Percentiles rank a stretch among this genome's conserved stretches.
phyloP scores from a whole-genome alignment of 1,284 basidiomycete species.

The Porogramme epimiltina region DNA sequence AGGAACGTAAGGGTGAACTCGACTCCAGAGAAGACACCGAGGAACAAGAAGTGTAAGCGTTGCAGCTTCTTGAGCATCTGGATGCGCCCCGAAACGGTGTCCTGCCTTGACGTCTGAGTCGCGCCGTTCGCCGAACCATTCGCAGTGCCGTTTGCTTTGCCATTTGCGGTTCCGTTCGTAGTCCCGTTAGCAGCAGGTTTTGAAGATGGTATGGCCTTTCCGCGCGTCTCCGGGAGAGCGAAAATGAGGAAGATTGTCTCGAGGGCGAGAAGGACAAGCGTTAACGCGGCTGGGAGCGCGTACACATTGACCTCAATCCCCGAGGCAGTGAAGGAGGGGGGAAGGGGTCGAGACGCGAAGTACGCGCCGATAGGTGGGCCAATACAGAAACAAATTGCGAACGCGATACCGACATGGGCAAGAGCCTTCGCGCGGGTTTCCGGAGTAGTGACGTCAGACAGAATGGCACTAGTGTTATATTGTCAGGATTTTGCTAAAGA shows the following conservation, averaged over 20 bases:
- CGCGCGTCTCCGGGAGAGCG: slow-evolving; percentile 81
- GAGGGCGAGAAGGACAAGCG: slow-evolving; percentile 65
- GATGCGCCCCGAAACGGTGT: slow-evolving; percentile 52
- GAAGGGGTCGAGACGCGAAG: slow-evolving; percentile 73
- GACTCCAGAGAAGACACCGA: slow-evolving; percentile 87
- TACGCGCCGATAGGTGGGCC: slow-evolving; percentile 84
- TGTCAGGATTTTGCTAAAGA: background rate
- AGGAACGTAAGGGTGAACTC: slow-evolving; percentile 93
- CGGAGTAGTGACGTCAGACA: slow-evolving; percentile 84
- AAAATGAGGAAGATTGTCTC: slow-evolving; percentile 75
- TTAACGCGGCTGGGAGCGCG: slow-evolving; percentile 80
- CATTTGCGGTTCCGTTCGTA: slow-evolving; percentile 22
- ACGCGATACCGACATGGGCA: slow-evolving; percentile 92
- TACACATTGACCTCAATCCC: slow-evolving; percentile 82
- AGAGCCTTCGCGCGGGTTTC: slow-evolving; percentile 80
- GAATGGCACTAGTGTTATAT: slow-evolving; percentile 64
- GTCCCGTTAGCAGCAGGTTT: slow-evolving; percentile 22
- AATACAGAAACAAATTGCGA: slow-evolving; percentile 89
- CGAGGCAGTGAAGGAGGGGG: slow-evolving; percentile 54
- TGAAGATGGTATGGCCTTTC: slow-evolving; percentile 31
- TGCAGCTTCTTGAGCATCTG: slow-evolving; percentile 56
- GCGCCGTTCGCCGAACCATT: slow-evolving; percentile 19
- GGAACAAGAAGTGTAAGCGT: slow-evolving; percentile 77
- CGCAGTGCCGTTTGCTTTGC: slow-evolving; percentile 14
- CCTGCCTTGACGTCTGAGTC: slow-evolving; percentile 25